Percentiles rank a stretch among this genome's conserved stretches.
Evolutionary conservation across 345 rosid genomes (phyloP).

Genomic region (Orychophragmus violaceus): DNA sequence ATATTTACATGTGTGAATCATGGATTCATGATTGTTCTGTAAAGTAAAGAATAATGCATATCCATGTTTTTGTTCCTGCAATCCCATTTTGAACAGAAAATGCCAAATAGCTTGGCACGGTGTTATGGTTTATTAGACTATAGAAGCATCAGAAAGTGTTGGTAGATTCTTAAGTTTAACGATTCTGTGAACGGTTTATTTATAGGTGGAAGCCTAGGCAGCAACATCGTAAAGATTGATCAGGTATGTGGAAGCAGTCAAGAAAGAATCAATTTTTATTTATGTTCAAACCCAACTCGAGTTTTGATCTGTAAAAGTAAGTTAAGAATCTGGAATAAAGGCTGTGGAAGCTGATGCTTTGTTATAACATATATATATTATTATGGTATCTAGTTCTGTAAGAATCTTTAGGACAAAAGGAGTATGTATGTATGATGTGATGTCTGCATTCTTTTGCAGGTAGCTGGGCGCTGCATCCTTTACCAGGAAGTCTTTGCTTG

Average conservation of each 20-base stretch:
- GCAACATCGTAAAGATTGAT: slow-evolving; percentile 14
- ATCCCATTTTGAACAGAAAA: neutral
- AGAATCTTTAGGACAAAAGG: slow-evolving; percentile 6
- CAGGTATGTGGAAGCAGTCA: slow-evolving; percentile 22
- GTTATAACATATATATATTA: neutral
- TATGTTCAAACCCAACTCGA: neutral
- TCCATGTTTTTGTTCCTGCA: neutral
- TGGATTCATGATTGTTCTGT: slow-evolving; percentile 8
- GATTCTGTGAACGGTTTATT: neutral
- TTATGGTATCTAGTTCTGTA: slow-evolving; percentile 12
- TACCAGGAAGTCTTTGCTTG: slow-evolving; percentile 22
- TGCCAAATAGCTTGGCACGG: neutral
- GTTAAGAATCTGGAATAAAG: slow-evolving; percentile 15
- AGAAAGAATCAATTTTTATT: neutral
- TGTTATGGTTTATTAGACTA: neutral
- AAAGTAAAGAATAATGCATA: slow-evolving; percentile 5
- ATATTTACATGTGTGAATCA: neutral
- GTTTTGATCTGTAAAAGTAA: slow-evolving; percentile 5
- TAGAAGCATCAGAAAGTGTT: neutral
- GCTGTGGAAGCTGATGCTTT: slow-evolving; percentile 24
- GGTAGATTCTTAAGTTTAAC: neutral
- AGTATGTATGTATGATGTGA: neutral
- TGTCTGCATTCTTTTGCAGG: slow-evolving; percentile 1
- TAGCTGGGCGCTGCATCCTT: slow-evolving; percentile 4
- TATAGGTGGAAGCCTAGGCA: slow-evolving; percentile 27